phyloP scores from a whole-genome alignment of 495 filamentous ascomycete genomes.

The Astrothelium macrocarpum region DNA sequence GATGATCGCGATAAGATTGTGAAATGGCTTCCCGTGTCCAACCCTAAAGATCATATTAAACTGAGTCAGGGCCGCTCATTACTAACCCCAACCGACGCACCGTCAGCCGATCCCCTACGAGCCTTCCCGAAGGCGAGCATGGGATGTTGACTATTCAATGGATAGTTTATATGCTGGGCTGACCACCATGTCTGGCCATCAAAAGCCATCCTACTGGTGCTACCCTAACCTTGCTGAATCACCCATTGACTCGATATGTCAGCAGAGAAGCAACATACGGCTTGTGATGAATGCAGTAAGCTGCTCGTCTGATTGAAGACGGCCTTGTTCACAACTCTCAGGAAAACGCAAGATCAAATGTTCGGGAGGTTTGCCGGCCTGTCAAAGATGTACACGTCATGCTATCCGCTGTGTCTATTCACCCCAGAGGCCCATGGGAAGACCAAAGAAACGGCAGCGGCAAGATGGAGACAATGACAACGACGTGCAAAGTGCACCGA shows the following conservation, averaged over 20 bases:
- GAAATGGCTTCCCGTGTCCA: too few species aligned
- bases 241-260: neutral
- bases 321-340: slow-evolving; percentile 6
- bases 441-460: slow-evolving; percentile 27
- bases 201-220: neutral
- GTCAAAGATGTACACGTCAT: slow-evolving; percentile 26
- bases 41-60: too few species aligned
- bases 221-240: neutral
- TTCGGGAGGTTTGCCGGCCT: slow-evolving; percentile 22
- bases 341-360: slow-evolving; percentile 32
- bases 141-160: neutral
- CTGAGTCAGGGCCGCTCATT: too few species aligned
- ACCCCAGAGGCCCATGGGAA: slow-evolving; percentile 30
- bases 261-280: slow-evolving; percentile 20
- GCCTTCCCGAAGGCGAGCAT: too few species aligned
- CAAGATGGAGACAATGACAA: slow-evolving; percentile 12
- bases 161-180: neutral
- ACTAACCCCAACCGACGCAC: too few species aligned
- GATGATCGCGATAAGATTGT: slow-evolving; percentile 8
- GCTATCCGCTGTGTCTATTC: slow-evolving; percentile 30
- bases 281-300: slow-evolving; percentile 32
- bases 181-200: neutral
- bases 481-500: neutral
- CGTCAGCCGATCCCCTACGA: slow-evolving; percentile 1
- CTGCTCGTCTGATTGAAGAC: neutral